Base-by-base conservation (phyloP, 2,329 filamentous ascomycete genomes). In the Trematosphaeria pertusa region DNA sequence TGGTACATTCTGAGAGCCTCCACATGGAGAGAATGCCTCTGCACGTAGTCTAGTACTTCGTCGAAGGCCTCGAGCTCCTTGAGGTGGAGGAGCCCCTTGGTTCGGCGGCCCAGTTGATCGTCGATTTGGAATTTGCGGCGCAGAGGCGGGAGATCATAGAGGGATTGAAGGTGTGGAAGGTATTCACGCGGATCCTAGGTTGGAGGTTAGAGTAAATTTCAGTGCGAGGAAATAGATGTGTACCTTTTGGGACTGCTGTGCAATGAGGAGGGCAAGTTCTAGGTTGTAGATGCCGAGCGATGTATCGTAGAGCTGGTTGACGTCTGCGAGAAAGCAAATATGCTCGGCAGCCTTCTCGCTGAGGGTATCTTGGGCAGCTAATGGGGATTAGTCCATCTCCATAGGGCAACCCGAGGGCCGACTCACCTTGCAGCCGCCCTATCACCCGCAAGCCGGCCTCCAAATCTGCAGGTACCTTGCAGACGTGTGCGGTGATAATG, bases 241-340 rank as follows among this genome's bases (percentile, higher is more conserved):
- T 69, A 79, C 78, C 68, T 93, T 90, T 72, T 99, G 94, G 0
- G 92, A 94, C 67, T 97, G 92, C 65, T 99, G 94, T 0, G 94
- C 94, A 10, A 99, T 89, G 5, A 97, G 79, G 9, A 99, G 79
- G 3, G 93, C 87, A 6, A 99, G 83, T 9, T 96, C 91, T 2
- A 99, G 82, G 63, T 97, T 87, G 68, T 99, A 99, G 2, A 97
- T 78, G 1, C 92, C 92, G 2, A 99, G 79, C 0, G 94, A 89
- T 50, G 92, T 87, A 52, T 97, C 90, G 63, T 96, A 99, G 0
- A 99, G 82, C 30, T 86, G 86, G 69, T 97, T 95, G 35, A 95
- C 88, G 71, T 99, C 94, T 0, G 92, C 90, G 32, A 99, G 81
- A 78, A 99, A 99, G 78, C 91, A 97, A 50, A 99, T 97, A 65